Conservation (phyloP, 176 grass and related monocot species). For the Carex parvula region DNA sequence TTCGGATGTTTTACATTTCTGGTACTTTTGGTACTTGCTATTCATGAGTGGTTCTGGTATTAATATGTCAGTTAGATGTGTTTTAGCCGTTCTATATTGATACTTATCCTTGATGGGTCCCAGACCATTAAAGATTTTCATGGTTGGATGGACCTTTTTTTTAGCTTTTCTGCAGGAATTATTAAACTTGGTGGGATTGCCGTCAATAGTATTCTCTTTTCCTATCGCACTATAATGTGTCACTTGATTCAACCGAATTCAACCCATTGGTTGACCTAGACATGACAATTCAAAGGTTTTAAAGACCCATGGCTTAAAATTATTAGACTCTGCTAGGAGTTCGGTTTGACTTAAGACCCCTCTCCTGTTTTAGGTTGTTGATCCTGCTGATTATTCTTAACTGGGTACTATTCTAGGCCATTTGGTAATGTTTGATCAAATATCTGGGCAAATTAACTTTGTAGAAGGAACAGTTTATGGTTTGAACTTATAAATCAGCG, state of each 20-base stretch:
- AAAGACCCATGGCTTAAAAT: too few relatives aligned
- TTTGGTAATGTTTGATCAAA: too few relatives aligned
- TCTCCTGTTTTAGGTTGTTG: too few relatives aligned
- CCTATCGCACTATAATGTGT: background rate
- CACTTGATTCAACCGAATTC: background rate
- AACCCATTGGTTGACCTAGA: too few relatives aligned
- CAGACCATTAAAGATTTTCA: background rate
- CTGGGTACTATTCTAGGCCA: too few relatives aligned
- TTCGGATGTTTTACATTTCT: conserved; percentile 25
- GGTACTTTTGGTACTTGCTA: background rate
- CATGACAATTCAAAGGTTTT: too few relatives aligned
- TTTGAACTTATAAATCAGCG: background rate
- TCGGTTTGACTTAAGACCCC: too few relatives aligned
- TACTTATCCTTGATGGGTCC: background rate
- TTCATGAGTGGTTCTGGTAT: background rate
- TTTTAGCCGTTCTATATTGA: background rate
- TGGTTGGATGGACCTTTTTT: background rate
- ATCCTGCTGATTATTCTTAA: too few relatives aligned
- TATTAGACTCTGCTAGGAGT: too few relatives aligned
- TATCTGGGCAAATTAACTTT: too few relatives aligned
- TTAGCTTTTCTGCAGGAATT: background rate
- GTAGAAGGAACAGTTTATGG: too few relatives aligned
- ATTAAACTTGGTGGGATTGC: background rate
- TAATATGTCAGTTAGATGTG: background rate
- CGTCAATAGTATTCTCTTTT: background rate